Evolutionary conservation across 768 basidiomycete genomes (phyloP), one percentile per base, ranked within the genome.

Genomic region (Pulveroboletus sp.): DNA sequence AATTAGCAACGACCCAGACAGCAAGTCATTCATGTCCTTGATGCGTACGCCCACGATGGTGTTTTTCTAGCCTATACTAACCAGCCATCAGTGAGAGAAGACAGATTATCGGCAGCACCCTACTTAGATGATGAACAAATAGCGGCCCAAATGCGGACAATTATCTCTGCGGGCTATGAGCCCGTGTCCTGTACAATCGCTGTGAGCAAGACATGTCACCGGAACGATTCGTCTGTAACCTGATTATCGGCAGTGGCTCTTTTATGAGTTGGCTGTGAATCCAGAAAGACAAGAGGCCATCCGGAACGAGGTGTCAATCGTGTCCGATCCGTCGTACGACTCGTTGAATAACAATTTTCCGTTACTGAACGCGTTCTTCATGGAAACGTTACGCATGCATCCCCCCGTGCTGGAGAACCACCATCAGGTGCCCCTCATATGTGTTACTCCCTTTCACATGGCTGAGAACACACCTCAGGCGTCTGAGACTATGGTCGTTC

Each of bases 351-450:
- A 64, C 53, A 65, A 70, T 35, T 75, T 72, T 50, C 78, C 80
- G 1, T 69, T 84, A 36, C 71, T 87, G 16, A 79, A 86, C 43
- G 80, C 82, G 2, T 76, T 82, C 9, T 49, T 86, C 38, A 77
- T 78, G 56, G 84, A 85, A 62, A 78, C 78, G 4, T 66, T 86
- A 16, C 77, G 84, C 24, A 60, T 85, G 39, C 80, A 84, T 56
- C 77, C 84, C 16, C 74, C 82, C 1, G 75, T 86, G 29, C 58
- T 80, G 24, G 83, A 85, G 61, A 84, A 85, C 53, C 80, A 84
- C 56, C 82, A 86, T 47, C 78, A 81, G 67, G 80, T 76, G 33
- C 42, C 53, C 58, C 23, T 17, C 25, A 23, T 40, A 27, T 34
- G 17, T 19, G 34, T 40, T 10, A 16, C 38, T 6, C 37, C 19